Base-by-base conservation (phyloP, 495 filamentous ascomycete genomes). In the Talaromyces thailandensis region DNA sequence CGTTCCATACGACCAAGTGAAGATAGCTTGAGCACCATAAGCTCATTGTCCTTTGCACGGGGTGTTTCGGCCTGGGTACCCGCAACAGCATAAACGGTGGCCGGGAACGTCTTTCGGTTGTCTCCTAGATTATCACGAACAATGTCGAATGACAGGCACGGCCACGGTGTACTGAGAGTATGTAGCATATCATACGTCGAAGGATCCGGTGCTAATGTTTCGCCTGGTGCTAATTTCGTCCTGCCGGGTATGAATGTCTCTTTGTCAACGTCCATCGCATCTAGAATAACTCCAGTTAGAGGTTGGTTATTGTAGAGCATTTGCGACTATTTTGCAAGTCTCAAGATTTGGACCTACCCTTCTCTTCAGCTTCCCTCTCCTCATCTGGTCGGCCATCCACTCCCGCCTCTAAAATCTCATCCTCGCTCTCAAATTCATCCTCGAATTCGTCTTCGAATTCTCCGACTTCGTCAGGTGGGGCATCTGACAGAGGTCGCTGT, bases 171-270 rank as follows among this genome's bases (percentile, higher is more conserved):
- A 72, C 87, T 93, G 51, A 98, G 80, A 51, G 86, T 89, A 78
- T 98, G 94, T 32, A 98, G 86, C 92, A 98, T 94, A 67, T 96
- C 86, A 76, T 98, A 98, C 2, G 94, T 92, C 6, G 88, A 91
- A 40, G 88, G 79, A 73, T 98, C 94, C 14, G 94, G 93, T 11
- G 91, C 83, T 28, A 98, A 81, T 8, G 90, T 94, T 79, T 98
- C 91, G 63, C 91, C 93, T 35, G 91, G 86, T 59, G 86, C 88
- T 60, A 97, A 82, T 74, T 90, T 89, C 68, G 91, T 86, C 64
- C 94, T 83, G 52, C 93, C 92, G 61, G 93, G 90, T 69, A 98
- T 96, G 76, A 96, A 97, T 35, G 91, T 94, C 70, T 90, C 83
- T 70, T 88, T 84, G 73, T 97, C 94, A 40, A 98, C 83, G 26